Evolutionary conservation across 176 grass and related monocot genomes (phyloP).

Genomic region (maize (Zea mays)): DNA sequence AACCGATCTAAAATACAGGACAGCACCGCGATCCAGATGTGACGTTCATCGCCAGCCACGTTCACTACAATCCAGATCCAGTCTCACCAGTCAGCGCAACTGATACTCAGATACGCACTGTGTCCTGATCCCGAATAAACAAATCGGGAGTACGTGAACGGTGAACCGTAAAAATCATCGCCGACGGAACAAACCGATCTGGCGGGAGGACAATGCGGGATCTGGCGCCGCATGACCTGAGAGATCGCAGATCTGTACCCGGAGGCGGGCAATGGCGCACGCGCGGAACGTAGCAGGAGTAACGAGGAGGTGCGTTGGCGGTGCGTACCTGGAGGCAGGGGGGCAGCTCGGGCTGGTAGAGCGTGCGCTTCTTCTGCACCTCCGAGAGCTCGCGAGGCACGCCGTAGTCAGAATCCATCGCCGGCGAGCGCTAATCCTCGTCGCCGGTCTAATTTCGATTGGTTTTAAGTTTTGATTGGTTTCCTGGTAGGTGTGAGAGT

Average conservation of each 20-base stretch:
- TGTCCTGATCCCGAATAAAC: not conserved
- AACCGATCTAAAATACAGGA: slow-evolving; percentile 24
- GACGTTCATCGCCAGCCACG: not conserved
- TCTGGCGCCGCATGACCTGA: slow-evolving; percentile 18
- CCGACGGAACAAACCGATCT: slow-evolving; percentile 28
- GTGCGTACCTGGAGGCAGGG: slow-evolving; percentile 88
- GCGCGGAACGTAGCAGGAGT: not conserved
- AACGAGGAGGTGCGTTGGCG: not conserved
- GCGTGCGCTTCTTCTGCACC: slow-evolving; percentile 74
- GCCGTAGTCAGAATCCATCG: slow-evolving; percentile 97
- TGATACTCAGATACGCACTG: slow-evolving; percentile 15
- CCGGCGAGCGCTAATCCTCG: slow-evolving; percentile 12
- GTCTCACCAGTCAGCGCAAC: slow-evolving; percentile 5
- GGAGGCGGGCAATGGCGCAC: slow-evolving; percentile 17
- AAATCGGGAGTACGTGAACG: slow-evolving; percentile 30
- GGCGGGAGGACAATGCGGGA: slow-evolving; percentile 4
- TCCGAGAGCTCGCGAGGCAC: slow-evolving; percentile 82
- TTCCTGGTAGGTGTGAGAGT: too few relatives aligned
- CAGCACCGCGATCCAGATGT: not conserved
- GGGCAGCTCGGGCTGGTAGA: slow-evolving; percentile 83
- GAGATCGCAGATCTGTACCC: slow-evolving; percentile 34
- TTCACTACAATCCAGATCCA: slow-evolving; percentile 39
- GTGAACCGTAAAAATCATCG: not conserved
- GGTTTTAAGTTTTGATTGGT: too few relatives aligned
- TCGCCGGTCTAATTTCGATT: slow-evolving; percentile 10